Evolutionary conservation across 257 asterid species (phyloP).

Genomic region (Fraxinus anomala): DNA sequence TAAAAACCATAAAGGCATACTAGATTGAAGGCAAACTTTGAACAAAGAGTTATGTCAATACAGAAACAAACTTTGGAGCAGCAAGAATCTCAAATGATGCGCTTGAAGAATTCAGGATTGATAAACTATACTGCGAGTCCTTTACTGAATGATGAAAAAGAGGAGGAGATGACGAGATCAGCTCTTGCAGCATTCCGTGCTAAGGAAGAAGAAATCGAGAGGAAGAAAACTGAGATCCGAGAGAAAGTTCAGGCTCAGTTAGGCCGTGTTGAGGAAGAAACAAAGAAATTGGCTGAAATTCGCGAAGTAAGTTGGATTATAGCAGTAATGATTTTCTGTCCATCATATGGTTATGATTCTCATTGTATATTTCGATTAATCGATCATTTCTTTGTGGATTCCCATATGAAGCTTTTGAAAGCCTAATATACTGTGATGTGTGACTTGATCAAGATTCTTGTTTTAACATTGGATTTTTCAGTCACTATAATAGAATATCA

Average conservation of each 20-base stretch:
- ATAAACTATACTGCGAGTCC: slow-evolving; percentile 54
- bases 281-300: slow-evolving; percentile 72
- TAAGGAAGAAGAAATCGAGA: slow-evolving; percentile 87
- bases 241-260: slow-evolving; percentile 70
- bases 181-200: slow-evolving; percentile 72
- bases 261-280: slow-evolving; percentile 85
- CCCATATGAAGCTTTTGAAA: no score
- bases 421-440: no score
- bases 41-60: slow-evolving; percentile 41
- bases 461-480: neutral
- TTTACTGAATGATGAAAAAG: slow-evolving; percentile 54
- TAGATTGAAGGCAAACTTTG: slow-evolving; percentile 15
- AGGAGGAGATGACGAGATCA: slow-evolving; percentile 75
- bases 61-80: slow-evolving; percentile 52
- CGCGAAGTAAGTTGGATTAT: slow-evolving; percentile 57
- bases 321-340: neutral
- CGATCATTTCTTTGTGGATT: no score
- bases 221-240: slow-evolving; percentile 56
- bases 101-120: slow-evolving; percentile 54
- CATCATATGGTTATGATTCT: neutral
- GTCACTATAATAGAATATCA: neutral
- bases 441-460: neutral
- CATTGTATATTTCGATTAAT: no score
- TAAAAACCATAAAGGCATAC: slow-evolving; percentile 28
- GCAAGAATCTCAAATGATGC: slow-evolving; percentile 32